These are phyloP conservation scores for Penicillium sp. DNA, from an alignment of 2,329 filamentous ascomycete species.

Conservation along the genomic window DNA sequence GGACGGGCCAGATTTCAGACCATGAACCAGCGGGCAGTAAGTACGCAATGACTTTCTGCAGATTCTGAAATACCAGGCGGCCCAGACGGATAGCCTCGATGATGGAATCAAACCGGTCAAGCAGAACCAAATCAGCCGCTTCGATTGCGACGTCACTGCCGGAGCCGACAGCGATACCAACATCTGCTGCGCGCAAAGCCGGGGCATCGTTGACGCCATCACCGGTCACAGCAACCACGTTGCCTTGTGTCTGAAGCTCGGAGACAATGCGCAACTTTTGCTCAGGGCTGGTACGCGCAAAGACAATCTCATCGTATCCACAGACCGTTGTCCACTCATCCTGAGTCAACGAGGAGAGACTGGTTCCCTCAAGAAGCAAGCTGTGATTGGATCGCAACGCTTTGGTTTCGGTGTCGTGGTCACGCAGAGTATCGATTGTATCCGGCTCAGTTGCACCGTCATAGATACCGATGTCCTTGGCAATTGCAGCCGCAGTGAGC, in stretches of 20 bases:
- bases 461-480: constrained; percentile 40
- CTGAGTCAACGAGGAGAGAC: constrained; percentile 62
- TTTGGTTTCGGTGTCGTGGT: constrained; percentile 23
- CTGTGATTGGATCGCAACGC: constrained; percentile 39
- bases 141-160: constrained; percentile 42
- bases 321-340: constrained; percentile 64
- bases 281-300: constrained; percentile 43
- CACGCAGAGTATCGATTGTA: constrained; percentile 51
- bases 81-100: constrained; percentile 32
- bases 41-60: constrained; percentile 39
- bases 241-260: constrained; percentile 37
- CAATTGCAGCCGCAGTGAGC: constrained; percentile 40
- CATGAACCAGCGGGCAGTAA: constrained; percentile 52
- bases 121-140: constrained; percentile 37
- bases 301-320: constrained; percentile 50
- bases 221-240: constrained; percentile 41
- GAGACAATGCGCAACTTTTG: constrained; percentile 44
- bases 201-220: constrained; percentile 38
- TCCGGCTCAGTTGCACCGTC: constrained; percentile 50
- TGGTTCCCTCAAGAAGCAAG: constrained; percentile 62
- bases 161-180: constrained; percentile 35
- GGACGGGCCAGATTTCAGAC: constrained; percentile 56
- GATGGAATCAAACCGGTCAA: constrained; percentile 36
- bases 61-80: constrained; percentile 35
- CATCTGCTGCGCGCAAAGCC: constrained; percentile 31